Evolutionary conservation across 805 yeast genomes (phyloP).

Genomic region (Brettanomyces custersianus): DNA sequence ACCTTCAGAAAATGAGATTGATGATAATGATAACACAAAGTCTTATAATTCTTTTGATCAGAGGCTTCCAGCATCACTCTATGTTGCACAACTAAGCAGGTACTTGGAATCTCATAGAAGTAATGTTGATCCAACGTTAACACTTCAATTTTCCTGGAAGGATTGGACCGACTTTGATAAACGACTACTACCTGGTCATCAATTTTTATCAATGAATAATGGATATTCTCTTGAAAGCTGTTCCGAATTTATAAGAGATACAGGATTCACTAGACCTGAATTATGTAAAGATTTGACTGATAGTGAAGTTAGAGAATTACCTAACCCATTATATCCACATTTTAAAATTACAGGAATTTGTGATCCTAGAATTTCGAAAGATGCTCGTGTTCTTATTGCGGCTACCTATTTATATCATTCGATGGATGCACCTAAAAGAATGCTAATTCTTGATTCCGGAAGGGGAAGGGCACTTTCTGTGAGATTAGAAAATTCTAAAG

Average conservation of each 20-base stretch:
- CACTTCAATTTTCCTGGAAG: constrained; percentile 22
- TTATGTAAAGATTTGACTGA: constrained; percentile 9
- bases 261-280: constrained; percentile 6
- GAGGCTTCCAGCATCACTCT: constrained; percentile 9
- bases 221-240: constrained; percentile 10
- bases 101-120: constrained; percentile 3
- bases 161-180: constrained; percentile 22
- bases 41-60: constrained; percentile 10
- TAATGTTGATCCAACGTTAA: constrained; percentile 8
- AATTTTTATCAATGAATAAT: constrained; percentile 8
- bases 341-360: constrained; percentile 19
- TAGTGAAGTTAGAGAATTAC: constrained; percentile 7
- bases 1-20: neutral
- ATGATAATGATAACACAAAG: neutral
- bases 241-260: constrained; percentile 13
- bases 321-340: constrained; percentile 14
- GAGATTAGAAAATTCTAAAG: neutral
- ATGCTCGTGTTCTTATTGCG: constrained; percentile 26
- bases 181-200: constrained; percentile 14
- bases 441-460: constrained; percentile 10
- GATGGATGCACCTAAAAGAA: constrained; percentile 25
- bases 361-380: constrained; percentile 18
- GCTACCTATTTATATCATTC: constrained; percentile 24
- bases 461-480: constrained; percentile 4
- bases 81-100: constrained; percentile 8